phyloP scores from a whole-genome alignment of 768 basidiomycete genomes.

The Dendrothele bispora region DNA sequence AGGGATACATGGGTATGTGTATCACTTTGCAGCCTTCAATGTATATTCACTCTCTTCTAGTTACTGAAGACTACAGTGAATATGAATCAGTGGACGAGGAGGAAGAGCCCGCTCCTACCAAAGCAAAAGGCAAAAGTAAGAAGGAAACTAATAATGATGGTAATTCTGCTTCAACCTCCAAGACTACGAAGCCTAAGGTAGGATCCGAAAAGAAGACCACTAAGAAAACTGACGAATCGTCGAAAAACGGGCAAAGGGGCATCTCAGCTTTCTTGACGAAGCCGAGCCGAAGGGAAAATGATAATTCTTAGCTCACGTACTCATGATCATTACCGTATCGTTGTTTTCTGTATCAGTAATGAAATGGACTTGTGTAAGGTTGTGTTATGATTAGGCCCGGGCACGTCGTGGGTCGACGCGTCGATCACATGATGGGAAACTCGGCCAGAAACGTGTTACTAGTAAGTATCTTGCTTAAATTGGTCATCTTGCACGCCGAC shows the following conservation, averaged over 20 bases:
- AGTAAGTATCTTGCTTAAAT: too few relatives aligned
- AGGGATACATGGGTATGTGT: conserved; percentile 72
- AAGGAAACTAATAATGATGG: conserved; percentile 21
- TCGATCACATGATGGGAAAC: too few relatives aligned
- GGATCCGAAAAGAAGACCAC: neutral
- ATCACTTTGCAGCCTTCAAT: neutral
- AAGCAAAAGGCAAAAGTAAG: conserved; percentile 27
- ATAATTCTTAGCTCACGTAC: too few relatives aligned
- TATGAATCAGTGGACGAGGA: conserved; percentile 78
- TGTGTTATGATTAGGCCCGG: too few relatives aligned
- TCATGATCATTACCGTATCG: too few relatives aligned
- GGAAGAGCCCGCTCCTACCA: conserved; percentile 30
- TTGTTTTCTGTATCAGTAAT: too few relatives aligned
- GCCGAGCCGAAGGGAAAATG: conserved; percentile 16
- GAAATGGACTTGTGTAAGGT: too few relatives aligned
- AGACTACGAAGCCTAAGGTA: conserved; percentile 4
- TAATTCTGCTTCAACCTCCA: conserved; percentile 22
- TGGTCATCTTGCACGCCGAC: too few relatives aligned
- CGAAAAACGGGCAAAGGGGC: conserved; percentile 21
- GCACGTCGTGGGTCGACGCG: too few relatives aligned
- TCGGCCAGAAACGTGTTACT: too few relatives aligned
- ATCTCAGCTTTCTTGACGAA: conserved; percentile 39
- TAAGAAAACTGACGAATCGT: neutral
- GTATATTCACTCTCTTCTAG: conserved; percentile 32
- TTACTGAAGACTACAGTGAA: conserved; percentile 75